Percentiles rank a stretch among this genome's conserved stretches.
phyloP scores from a whole-genome alignment of 2,329 filamentous ascomycete species.

The Fonsecaea pugnacius region DNA sequence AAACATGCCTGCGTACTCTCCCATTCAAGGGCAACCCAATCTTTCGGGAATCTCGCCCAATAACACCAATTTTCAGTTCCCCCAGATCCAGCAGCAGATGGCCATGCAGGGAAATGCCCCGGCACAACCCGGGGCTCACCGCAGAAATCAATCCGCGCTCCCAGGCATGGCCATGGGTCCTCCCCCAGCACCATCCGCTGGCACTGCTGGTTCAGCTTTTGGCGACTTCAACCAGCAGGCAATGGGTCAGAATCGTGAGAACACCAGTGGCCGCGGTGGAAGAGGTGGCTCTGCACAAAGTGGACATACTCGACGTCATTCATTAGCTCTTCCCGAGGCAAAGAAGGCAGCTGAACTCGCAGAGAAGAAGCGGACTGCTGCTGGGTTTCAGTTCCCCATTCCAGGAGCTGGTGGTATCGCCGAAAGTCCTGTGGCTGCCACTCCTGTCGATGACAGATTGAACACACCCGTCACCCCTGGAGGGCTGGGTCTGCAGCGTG shows the following conservation, averaged over 20 bases:
- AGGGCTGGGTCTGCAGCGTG: conserved; percentile 72
- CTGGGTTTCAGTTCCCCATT: conserved; percentile 90
- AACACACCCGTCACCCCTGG: conserved; percentile 57
- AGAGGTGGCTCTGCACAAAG: conserved; percentile 71
- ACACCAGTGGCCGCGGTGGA: conserved; percentile 65
- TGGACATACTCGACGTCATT: conserved; percentile 92
- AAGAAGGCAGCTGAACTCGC: conserved; percentile 97
- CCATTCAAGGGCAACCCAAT: conserved; percentile 69
- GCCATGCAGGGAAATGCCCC: conserved; percentile 75
- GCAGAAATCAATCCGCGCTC: conserved; percentile 95
- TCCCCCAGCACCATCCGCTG: conserved; percentile 88
- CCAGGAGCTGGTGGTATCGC: conserved; percentile 66
- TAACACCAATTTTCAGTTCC: conserved; percentile 78
- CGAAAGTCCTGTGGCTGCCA: conserved; percentile 56
- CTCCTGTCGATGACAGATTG: conserved; percentile 40
- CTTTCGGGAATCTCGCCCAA: conserved; percentile 79
- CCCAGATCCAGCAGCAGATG: conserved; percentile 67
- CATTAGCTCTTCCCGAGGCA: conserved; percentile 88
- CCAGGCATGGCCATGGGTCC: conserved; percentile 90
- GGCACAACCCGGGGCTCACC: conserved; percentile 81
- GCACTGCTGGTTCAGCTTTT: conserved; percentile 76
- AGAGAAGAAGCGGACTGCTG: conserved; percentile 93
- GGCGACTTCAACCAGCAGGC: conserved; percentile 74
- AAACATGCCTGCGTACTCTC: conserved; percentile 72
- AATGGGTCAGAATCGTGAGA: conserved; percentile 72